Evolutionary conservation across 129 eudicot genomes (phyloP).

Genomic region (Escallonia herrerae): DNA sequence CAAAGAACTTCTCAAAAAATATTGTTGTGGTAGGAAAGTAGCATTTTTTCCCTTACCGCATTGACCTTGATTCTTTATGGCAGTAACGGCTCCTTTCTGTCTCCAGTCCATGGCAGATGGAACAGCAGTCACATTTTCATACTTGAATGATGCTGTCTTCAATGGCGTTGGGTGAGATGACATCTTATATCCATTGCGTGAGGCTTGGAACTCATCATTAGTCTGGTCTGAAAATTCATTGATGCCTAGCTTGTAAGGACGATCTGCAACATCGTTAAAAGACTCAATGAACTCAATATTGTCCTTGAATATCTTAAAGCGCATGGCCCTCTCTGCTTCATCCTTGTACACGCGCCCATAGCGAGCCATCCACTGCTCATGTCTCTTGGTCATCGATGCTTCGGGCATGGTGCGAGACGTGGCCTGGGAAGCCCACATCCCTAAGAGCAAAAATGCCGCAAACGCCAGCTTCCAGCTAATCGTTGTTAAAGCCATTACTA

Average conservation of each 20-base stretch:
- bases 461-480: background rate
- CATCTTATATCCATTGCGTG: no score
- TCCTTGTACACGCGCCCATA: background rate
- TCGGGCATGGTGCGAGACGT: background rate
- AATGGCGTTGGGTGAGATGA: no score
- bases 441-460: background rate
- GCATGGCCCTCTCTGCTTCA: slow-evolving; percentile 4
- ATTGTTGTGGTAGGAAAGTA: no score
- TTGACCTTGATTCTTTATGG: slow-evolving; percentile 21
- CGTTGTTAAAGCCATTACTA: no score
- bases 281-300: slow-evolving; percentile 11
- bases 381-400: no score
- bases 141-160: slow-evolving; percentile 1
- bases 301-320: slow-evolving; percentile 15
- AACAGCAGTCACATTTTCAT: slow-evolving; percentile 1
- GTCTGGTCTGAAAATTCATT: slow-evolving; percentile 7
- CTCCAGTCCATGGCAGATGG: slow-evolving; percentile 23
- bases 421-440: background rate
- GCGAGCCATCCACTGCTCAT: no score
- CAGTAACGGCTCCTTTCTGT: slow-evolving; percentile 22
- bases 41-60: slow-evolving; percentile 8
- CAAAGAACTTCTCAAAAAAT: no score
- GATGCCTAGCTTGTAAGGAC: background rate
- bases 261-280: no score
- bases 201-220: background rate